Evolutionary conservation across 805 yeast genomes (phyloP).

Genomic region (Saccharomycopsis schoenii): DNA sequence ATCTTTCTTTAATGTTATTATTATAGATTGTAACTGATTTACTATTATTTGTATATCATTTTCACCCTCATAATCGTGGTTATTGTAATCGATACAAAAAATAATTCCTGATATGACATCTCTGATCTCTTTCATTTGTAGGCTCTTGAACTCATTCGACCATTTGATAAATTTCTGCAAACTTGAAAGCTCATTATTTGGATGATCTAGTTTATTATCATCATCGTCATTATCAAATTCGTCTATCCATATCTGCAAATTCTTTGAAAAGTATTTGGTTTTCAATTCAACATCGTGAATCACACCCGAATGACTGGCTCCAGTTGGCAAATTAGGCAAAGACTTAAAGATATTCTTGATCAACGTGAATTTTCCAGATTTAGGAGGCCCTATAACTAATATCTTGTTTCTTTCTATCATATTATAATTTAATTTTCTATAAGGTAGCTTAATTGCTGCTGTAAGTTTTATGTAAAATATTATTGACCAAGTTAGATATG

Average conservation of each 20-base stretch:
- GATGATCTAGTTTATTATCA: conserved; percentile 13
- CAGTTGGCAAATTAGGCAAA: conserved; percentile 1
- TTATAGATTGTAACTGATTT: conserved; percentile 23
- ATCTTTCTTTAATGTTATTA: conserved; percentile 26
- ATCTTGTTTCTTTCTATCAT: conserved; percentile 15
- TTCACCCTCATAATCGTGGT: conserved; percentile 51
- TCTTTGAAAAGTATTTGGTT: conserved; percentile 15
- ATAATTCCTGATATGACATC: conserved; percentile 79
- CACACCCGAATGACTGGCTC: conserved; percentile 11
- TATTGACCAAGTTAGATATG: no score
- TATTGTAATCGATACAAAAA: conserved; percentile 49
- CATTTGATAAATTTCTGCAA: conserved; percentile 7
- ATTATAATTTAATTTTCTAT: neutral
- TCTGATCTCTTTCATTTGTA: conserved; percentile 51
- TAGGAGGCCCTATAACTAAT: conserved; percentile 11
- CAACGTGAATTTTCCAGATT: conserved; percentile 14
- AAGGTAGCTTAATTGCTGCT: no score
- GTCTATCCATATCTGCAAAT: conserved; percentile 18
- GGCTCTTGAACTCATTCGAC: conserved; percentile 59
- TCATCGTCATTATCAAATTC: conserved; percentile 22
- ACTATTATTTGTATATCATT: conserved; percentile 34
- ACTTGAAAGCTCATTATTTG: neutral
- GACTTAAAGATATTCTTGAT: conserved; percentile 4
- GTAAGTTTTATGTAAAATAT: no score
- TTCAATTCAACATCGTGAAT: conserved; percentile 13